A percentile compares a stretch with the other conserved stretches of the same genome.
These are phyloP conservation scores for Colletotrichum sp. DNA, from an alignment of 2,329 filamentous ascomycete species.

Conservation along the genomic window DNA sequence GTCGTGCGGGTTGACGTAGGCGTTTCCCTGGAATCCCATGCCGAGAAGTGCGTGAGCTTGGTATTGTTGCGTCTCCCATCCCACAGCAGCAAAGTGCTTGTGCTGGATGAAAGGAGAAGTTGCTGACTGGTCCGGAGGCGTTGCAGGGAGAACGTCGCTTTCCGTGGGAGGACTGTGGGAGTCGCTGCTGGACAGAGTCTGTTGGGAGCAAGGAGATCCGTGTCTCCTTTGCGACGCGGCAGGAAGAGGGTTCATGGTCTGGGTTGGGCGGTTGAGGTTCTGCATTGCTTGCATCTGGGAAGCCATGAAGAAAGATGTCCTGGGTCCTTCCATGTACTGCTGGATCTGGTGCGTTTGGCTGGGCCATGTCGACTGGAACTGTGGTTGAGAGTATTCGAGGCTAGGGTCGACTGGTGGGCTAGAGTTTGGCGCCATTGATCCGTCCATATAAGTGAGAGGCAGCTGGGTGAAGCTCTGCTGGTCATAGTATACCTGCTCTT, in stretches of 20 bases:
- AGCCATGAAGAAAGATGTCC: constrained; percentile 15
- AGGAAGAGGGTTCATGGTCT: constrained; percentile 21
- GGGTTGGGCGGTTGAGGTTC: not conserved
- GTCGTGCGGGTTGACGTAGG: constrained; percentile 19
- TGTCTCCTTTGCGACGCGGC: constrained; percentile 29
- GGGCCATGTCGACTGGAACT: constrained; percentile 5
- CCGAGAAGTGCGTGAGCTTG: not conserved
- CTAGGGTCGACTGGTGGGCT: constrained; percentile 6
- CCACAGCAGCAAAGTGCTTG: not conserved
- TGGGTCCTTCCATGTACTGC: constrained; percentile 12
- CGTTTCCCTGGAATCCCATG: not conserved
- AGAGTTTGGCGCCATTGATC: not conserved
- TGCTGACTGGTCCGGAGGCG: constrained; percentile 38
- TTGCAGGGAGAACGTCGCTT: constrained; percentile 43
- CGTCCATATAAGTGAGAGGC: not conserved
- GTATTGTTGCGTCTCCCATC: not conserved
- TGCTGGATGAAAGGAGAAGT: constrained; percentile 32
- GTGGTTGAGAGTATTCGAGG: not conserved
- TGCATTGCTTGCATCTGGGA: constrained; percentile 2
- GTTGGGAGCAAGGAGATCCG: constrained; percentile 42
- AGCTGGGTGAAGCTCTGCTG: constrained; percentile 1
- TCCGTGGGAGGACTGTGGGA: constrained; percentile 42
- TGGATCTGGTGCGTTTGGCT: constrained; percentile 9
- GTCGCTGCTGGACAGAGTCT: constrained; percentile 40
- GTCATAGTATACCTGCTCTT: not conserved